Percentiles rank a stretch among this genome's conserved stretches.
phyloP scores from a whole-genome alignment of 345 rosid species.

The Kandelia obovata region DNA sequence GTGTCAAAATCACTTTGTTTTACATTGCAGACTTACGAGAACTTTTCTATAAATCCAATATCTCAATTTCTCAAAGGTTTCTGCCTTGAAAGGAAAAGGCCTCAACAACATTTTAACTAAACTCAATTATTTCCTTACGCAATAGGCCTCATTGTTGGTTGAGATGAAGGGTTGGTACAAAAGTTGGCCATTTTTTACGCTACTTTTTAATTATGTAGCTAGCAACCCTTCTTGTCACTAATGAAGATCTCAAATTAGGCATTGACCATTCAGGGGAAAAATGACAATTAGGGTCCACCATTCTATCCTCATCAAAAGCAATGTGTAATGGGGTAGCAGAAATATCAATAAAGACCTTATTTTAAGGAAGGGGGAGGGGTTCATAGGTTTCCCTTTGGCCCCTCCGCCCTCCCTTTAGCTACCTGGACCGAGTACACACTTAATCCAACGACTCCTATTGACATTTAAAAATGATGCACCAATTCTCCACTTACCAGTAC shows the following conservation, averaged over 20 bases:
- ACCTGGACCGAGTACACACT: no score
- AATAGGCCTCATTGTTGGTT: background rate
- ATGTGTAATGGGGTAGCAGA: background rate
- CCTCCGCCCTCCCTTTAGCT: no score
- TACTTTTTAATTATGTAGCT: background rate
- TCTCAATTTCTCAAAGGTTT: conserved; percentile 3
- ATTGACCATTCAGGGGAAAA: background rate
- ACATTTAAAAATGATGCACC: background rate
- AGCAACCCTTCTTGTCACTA: no score
- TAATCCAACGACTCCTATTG: no score
- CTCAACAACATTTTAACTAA: background rate
- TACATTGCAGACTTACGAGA: background rate
- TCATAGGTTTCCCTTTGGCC: no score
- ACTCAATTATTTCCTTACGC: conserved; percentile 5
- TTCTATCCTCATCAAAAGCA: background rate
- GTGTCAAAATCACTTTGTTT: background rate
- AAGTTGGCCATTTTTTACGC: background rate
- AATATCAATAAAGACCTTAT: background rate
- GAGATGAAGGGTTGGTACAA: background rate
- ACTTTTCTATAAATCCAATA: no score
- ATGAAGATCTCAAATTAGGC: conserved; percentile 5
- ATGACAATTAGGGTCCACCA: background rate
- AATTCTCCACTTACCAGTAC: conserved; percentile 40
- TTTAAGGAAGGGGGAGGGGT: no score
- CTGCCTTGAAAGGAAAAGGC: background rate